Evolutionary conservation across 2,329 filamentous ascomycete species (phyloP).

Genomic region (Aspergillus chevalieri): DNA sequence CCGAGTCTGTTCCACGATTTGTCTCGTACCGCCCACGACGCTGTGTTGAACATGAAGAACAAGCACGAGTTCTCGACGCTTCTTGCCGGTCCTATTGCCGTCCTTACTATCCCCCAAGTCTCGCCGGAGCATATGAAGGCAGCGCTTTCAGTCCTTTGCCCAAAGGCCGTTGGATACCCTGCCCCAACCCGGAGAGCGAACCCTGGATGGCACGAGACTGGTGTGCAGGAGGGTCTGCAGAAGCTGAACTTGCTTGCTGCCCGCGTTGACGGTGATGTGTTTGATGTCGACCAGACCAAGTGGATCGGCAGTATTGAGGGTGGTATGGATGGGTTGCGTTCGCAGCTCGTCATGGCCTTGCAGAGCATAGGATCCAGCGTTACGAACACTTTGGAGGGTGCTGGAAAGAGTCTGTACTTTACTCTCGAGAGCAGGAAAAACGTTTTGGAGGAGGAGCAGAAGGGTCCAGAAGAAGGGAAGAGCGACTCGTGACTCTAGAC

Average conservation of each 20-base stretch:
- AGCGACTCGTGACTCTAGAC: constrained; percentile 22
- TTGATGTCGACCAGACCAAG: constrained; percentile 65
- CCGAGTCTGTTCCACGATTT: constrained; percentile 52
- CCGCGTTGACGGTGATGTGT: constrained; percentile 75
- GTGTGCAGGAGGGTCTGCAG: constrained; percentile 72
- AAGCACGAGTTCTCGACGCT: constrained; percentile 65
- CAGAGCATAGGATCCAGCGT: constrained; percentile 73
- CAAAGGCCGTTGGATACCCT: constrained; percentile 66
- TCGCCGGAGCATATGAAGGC: constrained; percentile 78
- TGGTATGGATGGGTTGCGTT: constrained; percentile 71
- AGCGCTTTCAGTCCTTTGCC: constrained; percentile 70
- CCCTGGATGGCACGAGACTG: constrained; percentile 73
- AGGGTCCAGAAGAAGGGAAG: constrained; percentile 25
- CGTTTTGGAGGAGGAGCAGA: constrained; percentile 69
- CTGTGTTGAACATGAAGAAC: constrained; percentile 45
- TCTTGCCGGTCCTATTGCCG: constrained; percentile 72
- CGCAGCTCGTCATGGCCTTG: constrained; percentile 73
- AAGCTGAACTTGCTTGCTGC: constrained; percentile 86
- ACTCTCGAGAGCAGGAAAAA: constrained; percentile 76
- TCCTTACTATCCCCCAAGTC: constrained; percentile 73
- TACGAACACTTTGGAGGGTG: constrained; percentile 70
- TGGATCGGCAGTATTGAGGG: constrained; percentile 74
- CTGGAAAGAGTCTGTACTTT: constrained; percentile 75
- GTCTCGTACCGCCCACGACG: constrained; percentile 49
- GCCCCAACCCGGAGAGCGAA: constrained; percentile 68